Conservation (phyloP, 1,139 yeast species). For the Debaryomyces sp. region DNA sequence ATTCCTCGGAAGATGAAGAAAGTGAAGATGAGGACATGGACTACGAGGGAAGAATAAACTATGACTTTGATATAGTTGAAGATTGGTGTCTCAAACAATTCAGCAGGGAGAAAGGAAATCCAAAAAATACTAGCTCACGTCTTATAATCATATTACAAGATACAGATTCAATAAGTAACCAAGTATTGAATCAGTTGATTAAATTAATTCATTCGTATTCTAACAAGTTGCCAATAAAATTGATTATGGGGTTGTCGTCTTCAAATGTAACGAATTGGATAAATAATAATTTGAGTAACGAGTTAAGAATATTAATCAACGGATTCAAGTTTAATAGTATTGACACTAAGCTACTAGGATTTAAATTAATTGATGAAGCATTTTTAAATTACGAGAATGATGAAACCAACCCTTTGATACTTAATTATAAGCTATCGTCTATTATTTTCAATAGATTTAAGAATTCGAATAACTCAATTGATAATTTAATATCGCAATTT, state of each 20-base stretch:
- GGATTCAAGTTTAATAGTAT: conserved; percentile 48
- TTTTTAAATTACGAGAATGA: conserved; percentile 30
- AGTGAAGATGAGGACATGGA: conserved; percentile 14
- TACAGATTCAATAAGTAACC: conserved; percentile 58
- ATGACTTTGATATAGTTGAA: conserved; percentile 54
- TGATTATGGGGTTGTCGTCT: conserved; percentile 59
- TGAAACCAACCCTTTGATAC: conserved; percentile 20
- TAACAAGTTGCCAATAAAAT: conserved; percentile 41
- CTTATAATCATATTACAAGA: conserved; percentile 61
- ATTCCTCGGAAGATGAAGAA: conserved; percentile 10
- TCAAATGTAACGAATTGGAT: conserved; percentile 41
- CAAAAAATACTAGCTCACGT: conserved; percentile 20
- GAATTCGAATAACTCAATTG: conserved; percentile 52
- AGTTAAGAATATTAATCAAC: conserved; percentile 33
- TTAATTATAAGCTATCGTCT: conserved; percentile 32
- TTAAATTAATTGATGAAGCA: conserved; percentile 38
- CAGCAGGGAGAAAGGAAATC: conserved; percentile 13
- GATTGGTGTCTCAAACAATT: conserved; percentile 42
- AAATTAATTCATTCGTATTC: conserved; percentile 45
- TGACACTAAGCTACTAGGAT: conserved; percentile 43
- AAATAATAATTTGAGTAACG: conserved; percentile 33
- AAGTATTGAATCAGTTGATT: conserved; percentile 53
- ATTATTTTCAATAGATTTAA: conserved; percentile 40
- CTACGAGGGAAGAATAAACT: conserved; percentile 31
- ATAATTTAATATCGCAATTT: conserved; percentile 53